These are phyloP conservation scores for Parachlorella kessleri DNA, from an alignment of 139 green algal genomes.

Conservation along the genomic window DNA sequence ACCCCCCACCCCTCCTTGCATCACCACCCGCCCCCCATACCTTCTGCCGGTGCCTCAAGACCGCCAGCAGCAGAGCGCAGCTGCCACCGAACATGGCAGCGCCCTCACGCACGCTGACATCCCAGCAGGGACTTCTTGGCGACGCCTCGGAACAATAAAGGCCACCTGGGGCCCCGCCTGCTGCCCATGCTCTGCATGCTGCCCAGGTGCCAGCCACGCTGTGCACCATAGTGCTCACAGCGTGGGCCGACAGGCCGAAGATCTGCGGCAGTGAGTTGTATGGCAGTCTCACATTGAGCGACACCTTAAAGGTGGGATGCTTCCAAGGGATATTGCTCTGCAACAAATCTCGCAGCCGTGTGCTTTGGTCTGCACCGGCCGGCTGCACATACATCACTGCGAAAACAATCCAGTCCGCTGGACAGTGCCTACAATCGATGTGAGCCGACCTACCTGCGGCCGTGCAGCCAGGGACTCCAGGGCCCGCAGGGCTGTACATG, in stretches of 20 bases:
- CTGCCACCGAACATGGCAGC: constrained; percentile 15
- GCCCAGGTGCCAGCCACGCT: constrained; percentile 7
- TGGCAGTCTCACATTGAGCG: no score
- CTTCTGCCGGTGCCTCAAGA: constrained; percentile 33
- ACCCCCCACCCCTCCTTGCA: neutral
- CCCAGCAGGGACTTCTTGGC: no score
- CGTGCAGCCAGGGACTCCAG: constrained; percentile 35
- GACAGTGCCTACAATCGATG: no score
- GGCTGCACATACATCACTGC: no score
- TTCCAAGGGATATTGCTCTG: no score
- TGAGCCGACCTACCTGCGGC: no score
- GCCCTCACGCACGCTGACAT: neutral
- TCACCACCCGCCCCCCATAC: neutral
- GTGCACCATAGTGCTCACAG: constrained; percentile 6
- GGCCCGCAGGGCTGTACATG: constrained; percentile 31
- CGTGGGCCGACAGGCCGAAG: neutral
- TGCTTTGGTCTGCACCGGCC: no score
- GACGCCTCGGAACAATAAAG: no score
- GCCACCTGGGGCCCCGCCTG: neutral
- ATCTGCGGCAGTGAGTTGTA: no score
- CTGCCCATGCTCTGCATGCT: constrained; percentile 1
- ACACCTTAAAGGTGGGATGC: no score
- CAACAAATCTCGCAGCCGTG: no score
- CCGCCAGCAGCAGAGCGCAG: constrained; percentile 24
- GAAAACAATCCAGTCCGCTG: no score